These are phyloP conservation scores for Picea glauca DNA, from an alignment of 75 land plant species.

Conservation along the genomic window DNA sequence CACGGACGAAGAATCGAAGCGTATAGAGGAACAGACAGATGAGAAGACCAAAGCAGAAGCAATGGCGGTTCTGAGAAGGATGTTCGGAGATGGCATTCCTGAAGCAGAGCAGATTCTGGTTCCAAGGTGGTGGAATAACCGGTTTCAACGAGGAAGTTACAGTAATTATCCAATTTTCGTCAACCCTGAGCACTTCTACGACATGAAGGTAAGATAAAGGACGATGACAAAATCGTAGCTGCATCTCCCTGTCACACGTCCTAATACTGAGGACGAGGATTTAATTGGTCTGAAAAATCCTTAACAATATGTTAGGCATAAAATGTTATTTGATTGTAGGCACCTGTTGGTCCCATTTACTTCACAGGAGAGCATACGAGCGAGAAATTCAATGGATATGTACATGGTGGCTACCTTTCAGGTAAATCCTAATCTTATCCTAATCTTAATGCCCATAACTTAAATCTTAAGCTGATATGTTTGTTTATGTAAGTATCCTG, in stretches of 20 bases:
- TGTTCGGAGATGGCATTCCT: constrained; percentile 25
- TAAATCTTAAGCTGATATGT: constrained; percentile 66
- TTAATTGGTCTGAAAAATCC: too few species aligned
- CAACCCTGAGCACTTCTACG: constrained; percentile 29
- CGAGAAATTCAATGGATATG: too few species aligned
- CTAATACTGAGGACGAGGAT: too few species aligned
- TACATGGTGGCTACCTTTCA: too few species aligned
- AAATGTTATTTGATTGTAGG: constrained; percentile 19
- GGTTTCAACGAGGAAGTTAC: background rate
- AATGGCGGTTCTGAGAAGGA: constrained; percentile 56
- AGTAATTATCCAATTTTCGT: constrained; percentile 71
- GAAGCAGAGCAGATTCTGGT: constrained; percentile 9
- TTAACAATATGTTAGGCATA: too few species aligned
- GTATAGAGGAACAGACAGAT: constrained; percentile 63
- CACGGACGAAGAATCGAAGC: constrained; percentile 72
- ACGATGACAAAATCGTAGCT: too few species aligned
- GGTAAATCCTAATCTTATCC: constrained; percentile 17
- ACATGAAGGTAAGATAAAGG: constrained; percentile 30
- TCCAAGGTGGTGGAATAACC: constrained; percentile 48
- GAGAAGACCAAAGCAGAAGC: constrained; percentile 52
- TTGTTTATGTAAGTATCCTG: constrained; percentile 35
- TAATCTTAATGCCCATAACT: constrained; percentile 57
- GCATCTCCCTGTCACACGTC: too few species aligned
- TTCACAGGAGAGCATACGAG: too few species aligned
- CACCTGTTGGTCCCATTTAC: constrained; percentile 40